Evolutionary conservation across 768 basidiomycete species (phyloP), one percentile per base, ranked within the genome.

Genomic region (Lactarius deliciosus): DNA sequence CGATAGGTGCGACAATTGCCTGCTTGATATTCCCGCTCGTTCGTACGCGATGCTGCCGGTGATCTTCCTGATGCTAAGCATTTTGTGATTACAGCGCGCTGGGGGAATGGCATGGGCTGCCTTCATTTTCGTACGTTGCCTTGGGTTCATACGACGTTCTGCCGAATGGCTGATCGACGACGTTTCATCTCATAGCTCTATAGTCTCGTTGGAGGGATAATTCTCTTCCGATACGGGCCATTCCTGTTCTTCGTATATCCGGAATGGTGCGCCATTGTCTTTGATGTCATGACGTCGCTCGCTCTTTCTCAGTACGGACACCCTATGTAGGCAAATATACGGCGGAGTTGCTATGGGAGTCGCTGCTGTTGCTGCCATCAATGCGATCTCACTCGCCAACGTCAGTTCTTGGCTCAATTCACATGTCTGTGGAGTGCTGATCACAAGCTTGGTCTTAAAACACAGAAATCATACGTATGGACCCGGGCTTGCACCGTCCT

Each of bases 1-100:
- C 63, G 40, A 57, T 67, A 90, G 88, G 89, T 91, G 89, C 80
- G 89, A 90, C 79, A 90, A 90, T 77, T 91, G 88, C 78, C 79
- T 89, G 65, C 83, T 91, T 91, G 65, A 78, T 90, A 66, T 79
- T 91, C 66, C 89, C 89, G 73, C 81, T 91, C 77, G 90, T 89
- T 73, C 74, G 86, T 71, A 56, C 66, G 20, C 50, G 32, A 56
- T 60, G 22, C 60, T 68, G 5, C 47, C 22, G 50, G 30, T 57
- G 70, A 61, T 55, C 53, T 54, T 25, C 41, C 55, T 61, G 47
- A 64, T 64, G 63, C 41, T 41, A 7, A 66, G 20, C 50, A 28
- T 22, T 72, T 66, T 66, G 63, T 69, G 70, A 55, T 69, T 61
- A 63, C 74, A 90, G 87, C 82, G 87, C 72, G 85, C 79, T 75